These are phyloP conservation scores for Suhomyces bokatorum DNA, from an alignment of 1,139 yeast species.

Conservation along the genomic window DNA sequence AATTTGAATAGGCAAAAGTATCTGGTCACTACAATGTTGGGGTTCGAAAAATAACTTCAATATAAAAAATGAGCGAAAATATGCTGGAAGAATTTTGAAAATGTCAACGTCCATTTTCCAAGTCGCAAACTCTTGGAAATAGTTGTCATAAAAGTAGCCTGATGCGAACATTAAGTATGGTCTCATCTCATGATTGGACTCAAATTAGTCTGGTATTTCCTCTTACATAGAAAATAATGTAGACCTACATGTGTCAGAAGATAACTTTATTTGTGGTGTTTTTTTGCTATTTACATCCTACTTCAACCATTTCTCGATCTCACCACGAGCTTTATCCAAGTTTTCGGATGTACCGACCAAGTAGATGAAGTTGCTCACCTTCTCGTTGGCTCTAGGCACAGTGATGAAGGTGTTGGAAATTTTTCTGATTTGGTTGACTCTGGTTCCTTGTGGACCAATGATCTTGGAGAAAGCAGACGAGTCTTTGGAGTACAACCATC, in stretches of 20 bases:
- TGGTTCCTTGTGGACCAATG: conserved; percentile 77
- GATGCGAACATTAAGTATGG: too few relatives aligned
- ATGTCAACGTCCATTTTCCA: too few relatives aligned
- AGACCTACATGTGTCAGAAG: too few relatives aligned
- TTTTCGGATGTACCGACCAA: conserved; percentile 36
- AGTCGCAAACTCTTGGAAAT: too few relatives aligned
- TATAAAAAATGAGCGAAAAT: too few relatives aligned
- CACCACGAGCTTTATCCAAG: conserved; percentile 30
- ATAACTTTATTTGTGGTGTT: neutral
- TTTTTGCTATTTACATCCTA: conserved; percentile 1
- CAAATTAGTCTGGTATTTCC: neutral
- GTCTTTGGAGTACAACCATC: conserved; percentile 41
- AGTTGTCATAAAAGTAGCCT: too few relatives aligned
- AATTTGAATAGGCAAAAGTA: too few relatives aligned
- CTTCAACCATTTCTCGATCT: conserved; percentile 24
- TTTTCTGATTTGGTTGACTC: conserved; percentile 61
- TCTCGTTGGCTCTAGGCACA: conserved; percentile 62
- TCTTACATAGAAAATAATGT: neutral
- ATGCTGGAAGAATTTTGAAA: too few relatives aligned
- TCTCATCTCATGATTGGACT: too few relatives aligned
- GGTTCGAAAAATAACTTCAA: too few relatives aligned
- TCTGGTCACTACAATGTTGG: too few relatives aligned
- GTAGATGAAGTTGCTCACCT: conserved; percentile 40
- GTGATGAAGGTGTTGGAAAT: conserved; percentile 58
- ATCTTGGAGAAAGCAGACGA: conserved; percentile 52